Evolutionary conservation across 2,329 filamentous ascomycete species (phyloP).

Genomic region (Fusarium redolens): DNA sequence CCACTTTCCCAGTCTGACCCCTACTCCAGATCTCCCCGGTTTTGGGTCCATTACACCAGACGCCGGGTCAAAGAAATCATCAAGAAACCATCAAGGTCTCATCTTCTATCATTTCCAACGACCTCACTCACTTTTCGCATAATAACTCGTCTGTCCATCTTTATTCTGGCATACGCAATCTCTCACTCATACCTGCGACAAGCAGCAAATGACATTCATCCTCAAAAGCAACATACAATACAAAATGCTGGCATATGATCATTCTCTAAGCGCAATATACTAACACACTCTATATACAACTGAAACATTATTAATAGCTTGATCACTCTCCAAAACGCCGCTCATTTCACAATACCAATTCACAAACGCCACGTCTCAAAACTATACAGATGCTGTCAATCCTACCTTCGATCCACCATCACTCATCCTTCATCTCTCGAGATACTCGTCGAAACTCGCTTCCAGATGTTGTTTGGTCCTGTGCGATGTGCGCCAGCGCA

Average conservation of each 20-base stretch:
- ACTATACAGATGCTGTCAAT: neutral
- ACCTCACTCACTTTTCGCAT: neutral
- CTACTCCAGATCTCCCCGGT: neutral
- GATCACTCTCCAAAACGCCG: neutral
- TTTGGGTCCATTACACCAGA: neutral
- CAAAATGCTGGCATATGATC: neutral
- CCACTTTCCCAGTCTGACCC: neutral
- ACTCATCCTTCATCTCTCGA: neutral
- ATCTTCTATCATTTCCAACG: too few relatives aligned
- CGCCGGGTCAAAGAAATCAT: neutral
- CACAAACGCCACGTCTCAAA: neutral
- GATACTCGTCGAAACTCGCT: neutral
- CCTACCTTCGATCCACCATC: neutral
- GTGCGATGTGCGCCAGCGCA: constrained; percentile 37
- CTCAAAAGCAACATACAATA: neutral
- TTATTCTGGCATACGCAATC: too few relatives aligned
- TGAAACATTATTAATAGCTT: neutral
- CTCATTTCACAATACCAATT: neutral
- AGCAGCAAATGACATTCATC: neutral
- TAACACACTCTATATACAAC: neutral
- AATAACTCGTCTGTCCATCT: fast-evolving
- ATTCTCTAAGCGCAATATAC: neutral
- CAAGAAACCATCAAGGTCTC: neutral
- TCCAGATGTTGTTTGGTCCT: neutral
- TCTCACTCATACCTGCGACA: too few relatives aligned